phyloP scores from a whole-genome alignment of 768 basidiomycete species.

The Lactarius hengduanensis region DNA sequence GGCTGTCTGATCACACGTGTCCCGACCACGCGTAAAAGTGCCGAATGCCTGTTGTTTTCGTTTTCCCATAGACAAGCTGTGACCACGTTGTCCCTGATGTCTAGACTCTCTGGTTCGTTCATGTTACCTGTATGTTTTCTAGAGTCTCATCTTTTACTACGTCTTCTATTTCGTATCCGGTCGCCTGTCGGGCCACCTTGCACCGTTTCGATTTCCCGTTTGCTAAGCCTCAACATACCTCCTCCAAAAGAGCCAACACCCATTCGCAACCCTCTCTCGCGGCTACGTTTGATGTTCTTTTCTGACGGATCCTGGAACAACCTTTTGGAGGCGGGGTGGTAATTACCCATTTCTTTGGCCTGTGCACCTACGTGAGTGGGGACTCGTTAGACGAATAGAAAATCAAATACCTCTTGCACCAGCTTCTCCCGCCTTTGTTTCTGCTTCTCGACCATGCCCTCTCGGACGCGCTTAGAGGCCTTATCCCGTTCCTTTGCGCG shows the following conservation, averaged over 20 bases:
- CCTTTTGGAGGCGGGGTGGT: slow-evolving; percentile 75
- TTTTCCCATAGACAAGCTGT: background rate
- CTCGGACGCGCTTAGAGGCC: slow-evolving; percentile 69
- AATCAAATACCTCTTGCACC: slow-evolving; percentile 61
- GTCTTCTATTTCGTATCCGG: slow-evolving; percentile 26
- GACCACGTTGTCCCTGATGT: background rate
- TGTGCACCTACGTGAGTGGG: slow-evolving; percentile 34
- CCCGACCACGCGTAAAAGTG: background rate
- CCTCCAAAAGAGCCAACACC: slow-evolving; percentile 75
- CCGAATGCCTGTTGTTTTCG: background rate
- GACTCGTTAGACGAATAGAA: background rate
- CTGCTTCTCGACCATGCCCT: slow-evolving; percentile 64
- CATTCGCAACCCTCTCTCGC: slow-evolving; percentile 69
- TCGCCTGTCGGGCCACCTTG: slow-evolving; percentile 29
- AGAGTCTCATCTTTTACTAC: slow-evolving; percentile 33
- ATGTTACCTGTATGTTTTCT: slow-evolving; percentile 29
- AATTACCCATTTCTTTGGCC: slow-evolving; percentile 85
- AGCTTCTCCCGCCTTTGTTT: slow-evolving; percentile 51
- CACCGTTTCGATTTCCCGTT: slow-evolving; percentile 52
- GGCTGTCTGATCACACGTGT: slow-evolving; percentile 11
- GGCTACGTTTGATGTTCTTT: slow-evolving; percentile 40
- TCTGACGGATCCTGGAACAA: slow-evolving; percentile 48
- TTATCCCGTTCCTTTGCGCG: slow-evolving; percentile 63
- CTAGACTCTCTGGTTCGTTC: background rate
- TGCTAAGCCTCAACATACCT: slow-evolving; percentile 65